These are phyloP conservation scores for Colletotrichum sp. DNA, from an alignment of 2,329 filamentous ascomycete species.

Conservation along the genomic window DNA sequence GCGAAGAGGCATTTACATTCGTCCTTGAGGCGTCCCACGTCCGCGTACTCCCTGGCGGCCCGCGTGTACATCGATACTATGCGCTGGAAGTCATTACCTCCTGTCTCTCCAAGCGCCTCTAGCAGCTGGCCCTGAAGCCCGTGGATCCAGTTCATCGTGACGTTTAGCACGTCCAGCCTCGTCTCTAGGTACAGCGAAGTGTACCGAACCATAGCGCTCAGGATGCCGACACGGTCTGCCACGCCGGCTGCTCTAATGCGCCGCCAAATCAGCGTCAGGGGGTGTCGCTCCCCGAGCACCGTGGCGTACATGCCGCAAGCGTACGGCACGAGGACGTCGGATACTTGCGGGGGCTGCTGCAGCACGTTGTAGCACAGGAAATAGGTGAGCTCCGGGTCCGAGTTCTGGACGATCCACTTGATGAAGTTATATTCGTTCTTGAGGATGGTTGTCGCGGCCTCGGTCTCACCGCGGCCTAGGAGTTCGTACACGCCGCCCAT, in stretches of 20 bases:
- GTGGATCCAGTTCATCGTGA: not conserved
- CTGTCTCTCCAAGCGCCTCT: not conserved
- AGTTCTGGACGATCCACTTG: not conserved
- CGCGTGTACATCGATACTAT: not conserved
- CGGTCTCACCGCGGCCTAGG: fast-evolving
- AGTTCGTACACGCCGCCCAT: not conserved
- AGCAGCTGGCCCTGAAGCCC: not conserved
- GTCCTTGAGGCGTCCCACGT: not conserved
- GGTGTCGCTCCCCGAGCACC: not conserved
- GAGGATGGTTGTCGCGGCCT: not conserved
- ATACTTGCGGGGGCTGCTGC: not conserved
- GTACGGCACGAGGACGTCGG: not conserved
- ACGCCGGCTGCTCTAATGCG: fast-evolving
- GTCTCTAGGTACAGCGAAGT: not conserved
- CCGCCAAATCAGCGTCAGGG: not conserved
- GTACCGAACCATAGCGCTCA: not conserved
- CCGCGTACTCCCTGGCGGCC: not conserved
- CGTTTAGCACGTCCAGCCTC: not conserved
- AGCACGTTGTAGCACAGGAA: not conserved
- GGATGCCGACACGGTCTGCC: not conserved
- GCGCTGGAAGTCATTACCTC: not conserved
- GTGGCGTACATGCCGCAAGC: not conserved
- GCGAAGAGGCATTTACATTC: not conserved
- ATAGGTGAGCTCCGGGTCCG: not conserved
- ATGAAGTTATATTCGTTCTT: not conserved